A percentile compares a stretch with the other conserved stretches of the same genome.
Conservation (phyloP, 129 eudicot species). For the Tagetes erecta region DNA sequence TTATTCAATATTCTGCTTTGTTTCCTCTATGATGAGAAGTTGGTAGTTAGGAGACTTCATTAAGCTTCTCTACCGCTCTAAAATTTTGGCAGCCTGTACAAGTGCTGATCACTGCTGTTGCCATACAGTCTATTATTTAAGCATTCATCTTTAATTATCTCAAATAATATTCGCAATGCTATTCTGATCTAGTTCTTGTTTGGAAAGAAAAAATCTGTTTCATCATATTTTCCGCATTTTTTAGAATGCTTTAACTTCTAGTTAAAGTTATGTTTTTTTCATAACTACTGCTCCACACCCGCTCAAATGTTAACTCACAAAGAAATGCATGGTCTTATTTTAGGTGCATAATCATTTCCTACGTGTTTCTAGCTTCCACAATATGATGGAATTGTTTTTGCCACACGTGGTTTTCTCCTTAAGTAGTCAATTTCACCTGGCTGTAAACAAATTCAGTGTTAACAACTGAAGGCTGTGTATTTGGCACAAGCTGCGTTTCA, state of each 20-base stretch:
- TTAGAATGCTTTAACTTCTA: not conserved
- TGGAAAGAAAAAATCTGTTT: not conserved
- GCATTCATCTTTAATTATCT: not conserved
- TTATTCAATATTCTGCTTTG: not conserved
- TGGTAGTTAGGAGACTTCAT: not conserved
- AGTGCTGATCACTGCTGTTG: not conserved
- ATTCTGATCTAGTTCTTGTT: not conserved
- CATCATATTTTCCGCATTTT: not conserved
- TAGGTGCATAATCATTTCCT: not conserved
- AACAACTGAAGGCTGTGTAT: no score
- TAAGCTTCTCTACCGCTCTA: not conserved
- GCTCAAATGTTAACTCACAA: not conserved
- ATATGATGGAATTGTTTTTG: not conserved
- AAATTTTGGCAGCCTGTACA: not conserved
- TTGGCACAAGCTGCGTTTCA: no score
- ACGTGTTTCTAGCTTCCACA: slow-evolving; percentile 10
- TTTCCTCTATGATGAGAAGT: not conserved
- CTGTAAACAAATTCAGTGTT: not conserved
- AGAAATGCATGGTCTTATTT: not conserved
- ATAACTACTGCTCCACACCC: not conserved
- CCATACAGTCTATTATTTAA: not conserved
- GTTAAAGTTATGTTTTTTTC: not conserved
- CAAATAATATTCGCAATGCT: not conserved
- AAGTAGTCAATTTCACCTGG: not conserved
- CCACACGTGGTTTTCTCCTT: not conserved